These are phyloP conservation scores for Neonothopanus nambi DNA, from an alignment of 1,284 basidiomycete genomes.

Conservation along the genomic window DNA sequence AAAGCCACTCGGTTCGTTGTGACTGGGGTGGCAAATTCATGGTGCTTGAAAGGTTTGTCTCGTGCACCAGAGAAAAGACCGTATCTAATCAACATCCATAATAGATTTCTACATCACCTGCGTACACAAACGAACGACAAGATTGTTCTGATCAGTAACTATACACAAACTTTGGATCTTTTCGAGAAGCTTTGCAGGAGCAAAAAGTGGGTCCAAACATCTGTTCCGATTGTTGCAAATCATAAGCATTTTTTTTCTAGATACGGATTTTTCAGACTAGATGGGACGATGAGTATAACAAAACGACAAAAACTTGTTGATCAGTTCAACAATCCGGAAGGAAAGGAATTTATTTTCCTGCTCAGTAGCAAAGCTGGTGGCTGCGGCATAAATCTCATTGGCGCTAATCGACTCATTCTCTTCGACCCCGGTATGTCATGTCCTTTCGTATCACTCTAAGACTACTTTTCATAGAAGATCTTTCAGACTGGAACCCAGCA, in stretches of 20 bases:
- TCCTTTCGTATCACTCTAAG: background rate
- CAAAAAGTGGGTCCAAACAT: conserved; percentile 64
- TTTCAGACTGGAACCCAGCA: conserved; percentile 94
- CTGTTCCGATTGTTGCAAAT: background rate
- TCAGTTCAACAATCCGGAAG: conserved; percentile 94
- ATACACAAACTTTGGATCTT: conserved; percentile 95
- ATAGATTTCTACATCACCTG: conserved; percentile 85
- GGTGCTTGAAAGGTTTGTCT: conserved; percentile 81
- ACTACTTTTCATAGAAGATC: conserved; percentile 2
- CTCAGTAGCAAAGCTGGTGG: conserved; percentile 97
- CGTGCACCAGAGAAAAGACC: background rate
- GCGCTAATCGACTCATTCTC: conserved; percentile 92
- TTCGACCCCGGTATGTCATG: conserved; percentile 84
- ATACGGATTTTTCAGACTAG: conserved; percentile 91
- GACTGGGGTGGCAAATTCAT: conserved; percentile 92
- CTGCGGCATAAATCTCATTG: conserved; percentile 98
- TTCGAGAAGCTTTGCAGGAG: conserved; percentile 85
- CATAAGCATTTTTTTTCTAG: conserved; percentile 39
- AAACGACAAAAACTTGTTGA: conserved; percentile 98
- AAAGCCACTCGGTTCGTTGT: conserved; percentile 64
- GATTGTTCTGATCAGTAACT: conserved; percentile 98
- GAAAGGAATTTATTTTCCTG: conserved; percentile 95
- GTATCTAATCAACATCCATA: background rate
- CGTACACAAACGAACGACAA: conserved; percentile 88
- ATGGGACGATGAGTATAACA: conserved; percentile 91